phyloP scores from a whole-genome alignment of 2,329 filamentous ascomycete species.

The Fusarium chaquense region DNA sequence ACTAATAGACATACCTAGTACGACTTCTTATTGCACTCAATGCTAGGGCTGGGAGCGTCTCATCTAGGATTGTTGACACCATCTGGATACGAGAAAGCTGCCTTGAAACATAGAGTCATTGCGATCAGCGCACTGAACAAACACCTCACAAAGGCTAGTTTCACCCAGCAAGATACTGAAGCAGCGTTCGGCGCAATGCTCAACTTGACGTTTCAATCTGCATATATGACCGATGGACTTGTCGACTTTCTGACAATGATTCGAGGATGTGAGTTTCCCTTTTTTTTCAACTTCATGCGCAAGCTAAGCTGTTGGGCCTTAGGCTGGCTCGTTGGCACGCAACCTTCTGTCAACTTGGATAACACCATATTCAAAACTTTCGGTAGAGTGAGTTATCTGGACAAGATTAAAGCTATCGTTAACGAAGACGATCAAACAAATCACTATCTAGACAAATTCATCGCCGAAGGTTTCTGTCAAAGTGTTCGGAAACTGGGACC shows the following conservation, averaged over 20 bases:
- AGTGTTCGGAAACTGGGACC: conserved; percentile 49
- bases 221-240: conserved; percentile 56
- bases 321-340: conserved; percentile 48
- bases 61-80: conserved; percentile 51
- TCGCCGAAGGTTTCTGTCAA: conserved; percentile 47
- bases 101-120: conserved; percentile 53
- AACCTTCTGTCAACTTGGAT: conserved; percentile 35
- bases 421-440: conserved; percentile 12
- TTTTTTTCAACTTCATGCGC: conserved; percentile 10
- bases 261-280: conserved; percentile 50
- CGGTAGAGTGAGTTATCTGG: conserved; percentile 46
- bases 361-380: conserved; percentile 46
- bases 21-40: conserved; percentile 57
- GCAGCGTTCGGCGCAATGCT: conserved; percentile 55
- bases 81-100: conserved; percentile 43
- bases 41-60: conserved; percentile 57
- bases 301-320: background rate
- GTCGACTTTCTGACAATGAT: conserved; percentile 55
- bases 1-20: conserved; percentile 44
- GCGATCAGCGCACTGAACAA: conserved; percentile 55
- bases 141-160: conserved; percentile 47
- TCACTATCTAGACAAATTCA: conserved; percentile 25
- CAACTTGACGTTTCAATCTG: conserved; percentile 54
- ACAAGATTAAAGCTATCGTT: conserved; percentile 45
- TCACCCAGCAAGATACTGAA: conserved; percentile 51